Base-by-base conservation (phyloP, 495 filamentous ascomycete species). In the Xylaria castorea region DNA sequence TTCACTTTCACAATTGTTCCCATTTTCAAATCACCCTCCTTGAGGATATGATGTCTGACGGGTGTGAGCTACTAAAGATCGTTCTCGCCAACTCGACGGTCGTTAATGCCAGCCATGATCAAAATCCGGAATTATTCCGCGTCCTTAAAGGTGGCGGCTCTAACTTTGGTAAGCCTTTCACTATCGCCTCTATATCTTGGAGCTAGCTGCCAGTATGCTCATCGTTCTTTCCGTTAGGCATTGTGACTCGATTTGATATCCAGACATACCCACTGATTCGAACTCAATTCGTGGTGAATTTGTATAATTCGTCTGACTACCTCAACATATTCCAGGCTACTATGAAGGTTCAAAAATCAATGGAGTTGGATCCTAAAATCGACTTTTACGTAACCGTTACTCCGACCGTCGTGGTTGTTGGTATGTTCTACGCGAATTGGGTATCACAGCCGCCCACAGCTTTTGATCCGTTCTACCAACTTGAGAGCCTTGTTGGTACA, bases 361-460 rank as follows among this genome's bases (percentile, higher is more conserved):
- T 74, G 65, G 69, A 73, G 42, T 3, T 11, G 0, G 74, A 70
- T 22, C 51, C 53, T 6, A 75, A 74, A 62, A 72, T 75, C 7
- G 73, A 74, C 9, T 38, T 73, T 14, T 68, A 68, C 65, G 75
- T 70, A 36, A 68, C 51, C 64, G 65, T 32, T 73, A 50, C 18
- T n/a, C 20, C 46, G 18, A n/a, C 18, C 20, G 46, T 77, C 66
- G 70, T 79, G 14, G 77, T 74, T 9, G 74, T 79, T 9, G 74
- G 75, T 51, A 69, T 79, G 50, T 62, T 79, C 16, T 79, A 79
- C 63, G 75, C 69, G 14, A 73, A 74, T 53, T 63, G 18, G 16
- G 25, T n/a, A 14, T 44, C 7, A 9, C 34, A 71, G 0, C 20
- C 20, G 7, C 68, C 68, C 5, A 12, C 46, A 3, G 68, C 64